Base-by-base conservation (phyloP, 257 asterid species). In the Echium plantagineum region DNA sequence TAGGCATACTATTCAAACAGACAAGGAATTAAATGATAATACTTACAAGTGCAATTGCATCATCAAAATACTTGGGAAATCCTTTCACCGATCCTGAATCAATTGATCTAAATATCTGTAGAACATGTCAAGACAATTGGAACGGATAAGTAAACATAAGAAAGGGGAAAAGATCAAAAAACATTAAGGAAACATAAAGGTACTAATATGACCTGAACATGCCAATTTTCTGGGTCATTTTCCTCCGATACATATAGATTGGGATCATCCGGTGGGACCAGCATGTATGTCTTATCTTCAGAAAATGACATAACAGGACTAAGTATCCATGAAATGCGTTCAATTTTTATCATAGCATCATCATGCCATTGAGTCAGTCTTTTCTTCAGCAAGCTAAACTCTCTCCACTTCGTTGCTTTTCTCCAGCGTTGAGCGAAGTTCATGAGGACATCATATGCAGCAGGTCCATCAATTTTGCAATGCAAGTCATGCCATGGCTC, bases 381-480 rank as follows among this genome's bases (percentile, higher is more conserved):
- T 72, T 85, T 90, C 79, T 71, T 85, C n/a, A 90, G 78, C 6
- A 86, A 72, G 64, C 86, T 77, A 75, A 86, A 90, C 67, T 88
- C 94, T 75, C 71, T 82, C 96, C 95, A 88, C 77, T 71, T 88
- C 55, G 95, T 87, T n/a, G 98, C 83, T 82, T 78, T 91, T 42
- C 84, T 82, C 98, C 98, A 91, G n/a, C 98, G 94, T 60, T 91
- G 96, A 63, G 94, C 95, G 79, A 91, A 91, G 80, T 91, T 91
- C 64, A 83, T 60, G 70, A 91, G 96, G 72, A 91, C 95, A 56
- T 91, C 98, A 78, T 87, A 87, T 66, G 96, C 98, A 72, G 98
- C 94, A 32, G 98, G 95, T 26, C 98, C 98, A 0, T 90, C 98
- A 58, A 91, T 79, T 78, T 74, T 78, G 80, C 93, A 78, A 78